Evolutionary conservation across 257 asterid genomes (phyloP).

Genomic region (Solanum verrucosum): DNA sequence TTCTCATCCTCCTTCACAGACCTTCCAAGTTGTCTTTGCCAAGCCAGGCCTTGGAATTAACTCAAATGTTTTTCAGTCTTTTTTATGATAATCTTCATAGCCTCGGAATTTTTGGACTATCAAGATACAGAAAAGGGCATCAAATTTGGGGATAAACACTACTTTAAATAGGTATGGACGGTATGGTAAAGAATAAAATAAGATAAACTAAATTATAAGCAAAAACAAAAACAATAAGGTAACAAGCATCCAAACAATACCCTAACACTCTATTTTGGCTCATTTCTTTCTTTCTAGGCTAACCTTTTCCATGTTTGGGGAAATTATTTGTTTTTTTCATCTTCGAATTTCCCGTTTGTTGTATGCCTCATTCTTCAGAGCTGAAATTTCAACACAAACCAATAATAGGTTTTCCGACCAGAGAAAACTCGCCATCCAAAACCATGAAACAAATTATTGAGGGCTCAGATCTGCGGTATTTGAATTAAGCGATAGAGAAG

Average conservation of each 20-base stretch:
- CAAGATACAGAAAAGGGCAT: background rate
- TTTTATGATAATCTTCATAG: background rate
- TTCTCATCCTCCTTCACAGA: background rate
- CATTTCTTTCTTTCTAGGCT: background rate
- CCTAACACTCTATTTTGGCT: background rate
- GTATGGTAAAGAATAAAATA: background rate
- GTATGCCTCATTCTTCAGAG: background rate
- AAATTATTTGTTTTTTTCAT: background rate
- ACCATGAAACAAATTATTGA: background rate
- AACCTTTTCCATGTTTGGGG: background rate
- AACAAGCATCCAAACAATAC: background rate
- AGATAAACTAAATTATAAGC: background rate
- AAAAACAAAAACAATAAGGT: background rate
- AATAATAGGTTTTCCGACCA: background rate
- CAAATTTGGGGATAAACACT: background rate
- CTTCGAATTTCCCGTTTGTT: background rate
- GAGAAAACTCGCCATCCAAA: background rate
- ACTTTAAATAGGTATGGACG: background rate
- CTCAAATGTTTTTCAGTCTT: background rate
- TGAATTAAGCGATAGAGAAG: background rate
- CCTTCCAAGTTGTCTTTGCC: background rate
- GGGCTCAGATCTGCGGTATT: background rate
- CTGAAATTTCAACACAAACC: background rate
- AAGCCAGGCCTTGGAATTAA: background rate
- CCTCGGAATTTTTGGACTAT: background rate